Evolutionary conservation across 2,329 filamentous ascomycete genomes (phyloP).

Genomic region (Arthroderma sp.): DNA sequence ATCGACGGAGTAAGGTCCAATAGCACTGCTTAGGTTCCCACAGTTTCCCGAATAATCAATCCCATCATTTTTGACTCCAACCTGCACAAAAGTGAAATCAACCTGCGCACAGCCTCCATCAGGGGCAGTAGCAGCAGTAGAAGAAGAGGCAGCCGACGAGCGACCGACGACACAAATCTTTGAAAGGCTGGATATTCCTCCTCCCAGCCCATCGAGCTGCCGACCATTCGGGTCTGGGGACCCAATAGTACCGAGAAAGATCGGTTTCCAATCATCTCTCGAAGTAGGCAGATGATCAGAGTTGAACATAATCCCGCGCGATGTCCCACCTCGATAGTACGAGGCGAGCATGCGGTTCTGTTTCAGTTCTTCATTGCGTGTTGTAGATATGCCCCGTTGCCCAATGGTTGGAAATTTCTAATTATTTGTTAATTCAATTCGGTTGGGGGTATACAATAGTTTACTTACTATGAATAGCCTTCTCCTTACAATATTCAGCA

Average conservation of each 20-base stretch:
- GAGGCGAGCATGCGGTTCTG: conserved; percentile 36
- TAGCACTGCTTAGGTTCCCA: conserved; percentile 57
- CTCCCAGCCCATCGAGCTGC: conserved; percentile 60
- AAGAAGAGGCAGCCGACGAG: conserved; percentile 26
- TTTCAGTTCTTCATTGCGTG: conserved; percentile 1
- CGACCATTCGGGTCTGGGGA: conserved; percentile 53
- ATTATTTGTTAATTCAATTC: too few species aligned
- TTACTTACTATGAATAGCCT: too few species aligned
- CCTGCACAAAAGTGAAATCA: conserved; percentile 58
- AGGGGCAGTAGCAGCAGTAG: conserved; percentile 21
- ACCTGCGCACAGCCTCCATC: conserved; percentile 38
- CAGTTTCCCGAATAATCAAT: conserved; percentile 60
- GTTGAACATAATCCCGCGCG: conserved; percentile 50
- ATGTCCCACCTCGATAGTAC: conserved; percentile 58
- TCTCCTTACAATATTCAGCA: too few species aligned
- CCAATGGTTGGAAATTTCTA: too few species aligned
- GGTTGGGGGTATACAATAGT: too few species aligned
- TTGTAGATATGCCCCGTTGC: too few species aligned
- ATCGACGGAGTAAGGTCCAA: conserved; percentile 54
- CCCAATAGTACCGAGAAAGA: conserved; percentile 49
- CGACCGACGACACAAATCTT: conserved; percentile 56
- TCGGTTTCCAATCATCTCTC: conserved; percentile 34
- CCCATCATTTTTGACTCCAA: conserved; percentile 48
- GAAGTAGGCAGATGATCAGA: conserved; percentile 38
- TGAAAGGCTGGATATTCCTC: conserved; percentile 53